Evolutionary conservation across 192 early-diverging fungal species (phyloP), one percentile per base, ranked within the genome.

Genomic region (Thoreauomyces humboldtii): DNA sequence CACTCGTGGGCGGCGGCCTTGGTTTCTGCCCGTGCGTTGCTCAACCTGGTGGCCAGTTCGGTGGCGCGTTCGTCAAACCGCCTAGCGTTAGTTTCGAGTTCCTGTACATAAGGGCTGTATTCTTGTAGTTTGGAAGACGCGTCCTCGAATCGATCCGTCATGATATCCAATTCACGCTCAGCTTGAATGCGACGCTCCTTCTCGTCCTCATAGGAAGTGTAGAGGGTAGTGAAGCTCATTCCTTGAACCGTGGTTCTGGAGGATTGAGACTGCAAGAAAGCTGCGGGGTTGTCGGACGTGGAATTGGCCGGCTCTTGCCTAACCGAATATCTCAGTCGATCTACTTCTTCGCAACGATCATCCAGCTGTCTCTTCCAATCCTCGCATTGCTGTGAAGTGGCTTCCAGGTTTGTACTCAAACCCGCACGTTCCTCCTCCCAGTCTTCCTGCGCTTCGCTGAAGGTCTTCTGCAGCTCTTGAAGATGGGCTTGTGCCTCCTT

Each of bases 391-490:
- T 67, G 63, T 47, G 73, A 61, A 2, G 78, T 56, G 22, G 72
- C 60, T n/a, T 65, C 65, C 41, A 77, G 69, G 45, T 66, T 62
- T 22, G 60, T 67, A 25, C 87, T 79, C 52, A 86, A 70, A 43
- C 83, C 80, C 3, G 73, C 73, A 27, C 81, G 66, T 7, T 81
- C 77, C 19, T 61, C 57, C 58, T 86, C 86, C 54, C 78, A 74
- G 0, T 82, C 81, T 17, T 73, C 80, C 32, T 76, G 77, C 24
- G 75, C 72, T 65, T 84, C 80, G 74, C 57, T 29, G 19, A 68
- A 5, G 5, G 61, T 55, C 41, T 57, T 50, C 46, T 71, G 38
- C 59, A 69, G 12, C 33, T 69, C 67, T 4, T 53, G 7, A 7
- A 61, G 7, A 27, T 52, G 58, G 7, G 25, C 22, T 35, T 61